These are phyloP conservation scores for Ramularia collo-cygni DNA, from an alignment of 2,329 filamentous ascomycete genomes.

Conservation along the genomic window DNA sequence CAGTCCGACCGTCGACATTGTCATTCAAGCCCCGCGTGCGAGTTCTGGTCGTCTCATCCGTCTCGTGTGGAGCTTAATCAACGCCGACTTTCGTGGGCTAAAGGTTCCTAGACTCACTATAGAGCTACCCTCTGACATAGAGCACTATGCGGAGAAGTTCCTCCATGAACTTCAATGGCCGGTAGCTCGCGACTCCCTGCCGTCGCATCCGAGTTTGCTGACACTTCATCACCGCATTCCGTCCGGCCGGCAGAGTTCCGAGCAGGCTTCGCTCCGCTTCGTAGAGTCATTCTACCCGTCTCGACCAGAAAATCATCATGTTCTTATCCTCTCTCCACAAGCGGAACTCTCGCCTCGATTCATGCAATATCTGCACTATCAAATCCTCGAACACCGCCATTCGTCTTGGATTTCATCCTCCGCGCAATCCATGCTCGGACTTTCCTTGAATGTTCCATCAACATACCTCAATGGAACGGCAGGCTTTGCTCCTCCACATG, in stretches of 20 bases:
- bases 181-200: constrained; percentile 43
- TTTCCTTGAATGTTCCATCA: constrained; percentile 70
- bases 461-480: constrained; percentile 55
- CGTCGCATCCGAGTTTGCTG: constrained; percentile 41
- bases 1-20: constrained; percentile 67
- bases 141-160: constrained; percentile 57
- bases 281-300: constrained; percentile 84
- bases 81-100: constrained; percentile 68
- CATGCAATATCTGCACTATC: constrained; percentile 79
- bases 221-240: constrained; percentile 69
- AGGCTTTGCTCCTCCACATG: constrained; percentile 45
- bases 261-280: constrained; percentile 67
- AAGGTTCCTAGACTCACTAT: constrained; percentile 70
- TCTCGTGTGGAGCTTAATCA: constrained; percentile 66
- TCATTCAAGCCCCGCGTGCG: constrained; percentile 66
- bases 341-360: constrained; percentile 73
- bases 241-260: constrained; percentile 51
- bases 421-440: constrained; percentile 58
- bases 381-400: constrained; percentile 69
- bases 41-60: constrained; percentile 70
- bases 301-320: constrained; percentile 57
- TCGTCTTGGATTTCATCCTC: constrained; percentile 47
- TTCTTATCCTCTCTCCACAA: constrained; percentile 78
- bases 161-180: constrained; percentile 64
- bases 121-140: constrained; percentile 68